Percentiles rank a stretch among this genome's conserved stretches.
Conservation (phyloP, 1,139 yeast genomes). For the Diutina mesorugosa region DNA sequence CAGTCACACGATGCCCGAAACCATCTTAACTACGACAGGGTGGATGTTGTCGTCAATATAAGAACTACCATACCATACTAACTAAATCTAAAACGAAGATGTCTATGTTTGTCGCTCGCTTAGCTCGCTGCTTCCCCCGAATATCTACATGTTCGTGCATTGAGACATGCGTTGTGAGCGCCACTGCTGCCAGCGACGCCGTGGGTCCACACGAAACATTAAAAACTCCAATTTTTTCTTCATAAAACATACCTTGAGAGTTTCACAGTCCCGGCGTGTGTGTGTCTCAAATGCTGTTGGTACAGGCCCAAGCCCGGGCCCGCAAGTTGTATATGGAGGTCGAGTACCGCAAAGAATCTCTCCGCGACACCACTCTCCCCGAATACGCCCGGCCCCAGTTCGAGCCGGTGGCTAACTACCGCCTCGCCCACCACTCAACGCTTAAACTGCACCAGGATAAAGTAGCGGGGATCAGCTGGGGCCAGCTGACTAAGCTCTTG, state of each 20-base stretch:
- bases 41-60: no score
- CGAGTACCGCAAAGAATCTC: constrained; percentile 24
- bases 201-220: no score
- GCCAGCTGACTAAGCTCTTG: constrained; percentile 40
- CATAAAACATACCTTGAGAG: not conserved
- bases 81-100: no score
- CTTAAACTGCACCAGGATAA: constrained; percentile 70
- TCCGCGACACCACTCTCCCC: constrained; percentile 35
- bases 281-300: not conserved
- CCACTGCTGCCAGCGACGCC: no score
- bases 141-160: no score
- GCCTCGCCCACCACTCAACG: constrained; percentile 18
- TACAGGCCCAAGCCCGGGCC: constrained; percentile 12
- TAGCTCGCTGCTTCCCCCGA: no score
- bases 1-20: no score
- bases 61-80: no score
- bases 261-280: not conserved
- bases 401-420: constrained; percentile 21
- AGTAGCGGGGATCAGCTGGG: constrained; percentile 60
- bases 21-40: no score
- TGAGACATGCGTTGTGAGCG: no score
- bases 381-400: constrained; percentile 16
- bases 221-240: no score
- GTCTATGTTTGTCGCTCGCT: no score
- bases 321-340: constrained; percentile 35